Conservation (phyloP, 2,329 filamentous ascomycete species). For the Tolypocladium inflatum region DNA sequence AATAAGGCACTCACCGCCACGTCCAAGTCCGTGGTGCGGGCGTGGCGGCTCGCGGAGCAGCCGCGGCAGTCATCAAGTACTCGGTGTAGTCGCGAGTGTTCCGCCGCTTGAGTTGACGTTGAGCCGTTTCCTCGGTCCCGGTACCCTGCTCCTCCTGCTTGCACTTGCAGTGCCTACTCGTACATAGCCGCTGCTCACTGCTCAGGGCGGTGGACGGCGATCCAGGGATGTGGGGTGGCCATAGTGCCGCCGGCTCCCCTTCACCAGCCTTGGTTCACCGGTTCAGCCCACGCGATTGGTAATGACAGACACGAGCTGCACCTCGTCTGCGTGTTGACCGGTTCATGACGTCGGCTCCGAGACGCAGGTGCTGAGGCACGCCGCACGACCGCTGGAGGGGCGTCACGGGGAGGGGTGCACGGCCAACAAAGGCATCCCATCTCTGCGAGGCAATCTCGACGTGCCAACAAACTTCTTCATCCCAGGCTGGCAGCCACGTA, state of each 20-base stretch:
- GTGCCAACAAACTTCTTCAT: not conserved
- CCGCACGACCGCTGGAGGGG: not conserved
- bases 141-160: not conserved
- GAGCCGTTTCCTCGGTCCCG: not conserved
- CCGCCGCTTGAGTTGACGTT: not conserved
- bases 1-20: not conserved
- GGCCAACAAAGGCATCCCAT: not conserved
- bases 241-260: not conserved
- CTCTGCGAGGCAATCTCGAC: not conserved
- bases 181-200: too few relatives aligned
- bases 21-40: not conserved
- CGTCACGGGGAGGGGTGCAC: not conserved
- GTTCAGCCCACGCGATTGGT: not conserved
- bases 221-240: not conserved
- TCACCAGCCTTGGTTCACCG: not conserved
- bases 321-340: slow-evolving; percentile 1
- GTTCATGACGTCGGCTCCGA: not conserved
- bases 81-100: not conserved
- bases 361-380: not conserved
- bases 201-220: not conserved
- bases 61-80: not conserved
- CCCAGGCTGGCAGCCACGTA: not conserved
- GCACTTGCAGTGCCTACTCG: not conserved
- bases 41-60: not conserved
- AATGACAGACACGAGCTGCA: not conserved